Conservation (phyloP, 169 alveolate species). For the Cryptosporidium felis region DNA sequence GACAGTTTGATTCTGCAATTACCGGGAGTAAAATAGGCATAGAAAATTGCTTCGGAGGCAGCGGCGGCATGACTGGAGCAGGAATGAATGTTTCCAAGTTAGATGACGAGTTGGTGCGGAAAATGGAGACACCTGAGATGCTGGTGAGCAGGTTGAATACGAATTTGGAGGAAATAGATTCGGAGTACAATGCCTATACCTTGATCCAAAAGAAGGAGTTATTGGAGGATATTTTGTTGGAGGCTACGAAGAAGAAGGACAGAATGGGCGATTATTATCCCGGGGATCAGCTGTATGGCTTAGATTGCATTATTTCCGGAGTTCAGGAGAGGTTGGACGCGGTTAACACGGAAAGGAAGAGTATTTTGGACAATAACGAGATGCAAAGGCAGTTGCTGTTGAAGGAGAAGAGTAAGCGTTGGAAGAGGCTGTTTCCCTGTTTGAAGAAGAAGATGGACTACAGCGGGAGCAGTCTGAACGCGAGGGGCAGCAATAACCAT, state of each 20-base stretch:
- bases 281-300: neutral
- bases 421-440: slow-evolving; percentile 61
- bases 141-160: slow-evolving; percentile 27
- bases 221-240: slow-evolving; percentile 60
- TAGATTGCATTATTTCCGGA: slow-evolving; percentile 10
- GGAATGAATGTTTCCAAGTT: neutral
- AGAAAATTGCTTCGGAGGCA: slow-evolving; percentile 35
- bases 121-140: slow-evolving; percentile 62
- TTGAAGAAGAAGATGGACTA: neutral
- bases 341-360: slow-evolving; percentile 50
- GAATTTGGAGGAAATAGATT: slow-evolving; percentile 35
- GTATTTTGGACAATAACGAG: slow-evolving; percentile 59
- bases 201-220: slow-evolving; percentile 61
- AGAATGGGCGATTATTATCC: slow-evolving; percentile 52
- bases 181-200: slow-evolving; percentile 50
- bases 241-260: slow-evolving; percentile 66
- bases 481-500: neutral
- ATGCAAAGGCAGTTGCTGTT: slow-evolving; percentile 51
- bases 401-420: slow-evolving; percentile 18
- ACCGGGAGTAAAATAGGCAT: slow-evolving; percentile 3
- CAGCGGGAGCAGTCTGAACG: neutral
- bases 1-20: neutral
- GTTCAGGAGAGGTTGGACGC: slow-evolving; percentile 54
- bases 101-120: slow-evolving; percentile 11
- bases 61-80: neutral